A percentile compares a stretch with the other conserved stretches of the same genome.
Conservation (phyloP, 2,329 filamentous ascomycete genomes). For the Magnaporthiopsis rhizophila region DNA sequence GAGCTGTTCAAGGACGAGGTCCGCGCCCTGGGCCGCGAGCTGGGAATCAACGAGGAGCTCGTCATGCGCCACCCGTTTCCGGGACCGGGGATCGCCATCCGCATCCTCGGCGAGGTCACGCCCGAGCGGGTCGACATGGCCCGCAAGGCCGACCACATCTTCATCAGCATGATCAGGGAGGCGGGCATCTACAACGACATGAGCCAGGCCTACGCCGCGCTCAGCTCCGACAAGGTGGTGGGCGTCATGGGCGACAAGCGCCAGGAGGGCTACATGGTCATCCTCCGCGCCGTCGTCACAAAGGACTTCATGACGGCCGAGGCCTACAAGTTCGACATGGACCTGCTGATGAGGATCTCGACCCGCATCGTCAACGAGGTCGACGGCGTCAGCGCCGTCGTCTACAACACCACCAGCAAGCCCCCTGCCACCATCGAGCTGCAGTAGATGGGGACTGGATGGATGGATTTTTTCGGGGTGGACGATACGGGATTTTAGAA, state of each 20-base stretch:
- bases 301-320: constrained; percentile 70
- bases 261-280: constrained; percentile 25
- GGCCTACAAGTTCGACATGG: constrained; percentile 56
- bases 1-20: constrained; percentile 76
- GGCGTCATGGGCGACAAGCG: constrained; percentile 28
- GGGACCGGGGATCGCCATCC: constrained; percentile 56
- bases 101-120: constrained; percentile 79
- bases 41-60: constrained; percentile 66
- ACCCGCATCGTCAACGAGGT: constrained; percentile 70
- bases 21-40: constrained; percentile 56
- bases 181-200: constrained; percentile 64
- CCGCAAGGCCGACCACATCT: constrained; percentile 69
- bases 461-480: not conserved
- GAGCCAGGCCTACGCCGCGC: constrained; percentile 38
- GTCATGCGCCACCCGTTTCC: constrained; percentile 54
- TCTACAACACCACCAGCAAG: constrained; percentile 51
- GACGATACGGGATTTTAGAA: not conserved
- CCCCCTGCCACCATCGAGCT: constrained; percentile 64
- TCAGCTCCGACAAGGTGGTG: constrained; percentile 34
- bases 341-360: constrained; percentile 57
- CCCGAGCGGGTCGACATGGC: constrained; percentile 71
- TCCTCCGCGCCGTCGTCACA: constrained; percentile 37
- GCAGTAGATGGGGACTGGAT: constrained; percentile 16
- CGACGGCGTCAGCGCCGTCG: constrained; percentile 61
- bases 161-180: constrained; percentile 65